phyloP scores from a whole-genome alignment of 1,284 basidiomycete genomes.

The Ustilago lituana region DNA sequence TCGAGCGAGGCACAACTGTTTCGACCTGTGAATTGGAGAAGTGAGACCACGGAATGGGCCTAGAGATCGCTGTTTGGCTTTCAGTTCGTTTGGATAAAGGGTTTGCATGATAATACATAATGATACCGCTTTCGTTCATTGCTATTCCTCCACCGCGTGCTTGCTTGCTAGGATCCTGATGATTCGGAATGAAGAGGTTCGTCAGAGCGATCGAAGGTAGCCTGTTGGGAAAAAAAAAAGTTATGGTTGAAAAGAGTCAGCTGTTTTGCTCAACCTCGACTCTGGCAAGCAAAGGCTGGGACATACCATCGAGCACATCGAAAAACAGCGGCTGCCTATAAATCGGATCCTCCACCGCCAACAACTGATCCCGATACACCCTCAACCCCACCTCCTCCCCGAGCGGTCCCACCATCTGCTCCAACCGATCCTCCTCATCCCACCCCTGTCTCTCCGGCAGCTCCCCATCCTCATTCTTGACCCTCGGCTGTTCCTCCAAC shows the following conservation, averaged over 20 bases:
- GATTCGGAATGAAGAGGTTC: too few species aligned
- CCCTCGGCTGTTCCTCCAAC: constrained; percentile 10
- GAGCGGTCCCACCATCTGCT: constrained; percentile 12
- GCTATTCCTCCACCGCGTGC: too few species aligned
- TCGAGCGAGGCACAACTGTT: constrained; percentile 31
- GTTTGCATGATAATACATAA: neutral
- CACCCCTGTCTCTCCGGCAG: neutral
- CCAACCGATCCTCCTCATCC: constrained; percentile 29
- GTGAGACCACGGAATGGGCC: too few species aligned
- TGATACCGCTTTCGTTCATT: neutral
- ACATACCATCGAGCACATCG: constrained; percentile 33
- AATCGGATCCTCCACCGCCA: constrained; percentile 5
- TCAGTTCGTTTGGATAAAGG: too few species aligned
- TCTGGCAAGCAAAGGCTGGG: too few species aligned
- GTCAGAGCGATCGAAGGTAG: constrained; percentile 9
- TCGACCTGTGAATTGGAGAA: constrained; percentile 8
- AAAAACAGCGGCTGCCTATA: constrained; percentile 20
- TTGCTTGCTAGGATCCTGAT: too few species aligned
- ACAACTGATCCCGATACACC: constrained; percentile 24
- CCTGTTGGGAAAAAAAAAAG: too few species aligned
- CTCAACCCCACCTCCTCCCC: constrained; percentile 5
- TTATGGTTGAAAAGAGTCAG: too few species aligned
- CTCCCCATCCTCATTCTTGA: constrained; percentile 36
- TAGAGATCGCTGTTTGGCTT: too few species aligned
- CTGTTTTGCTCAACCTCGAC: too few species aligned